Evolutionary conservation across 192 early-diverging fungal species (phyloP), one percentile per base, ranked within the genome.

Genomic region (Entomortierella beljakovae): DNA sequence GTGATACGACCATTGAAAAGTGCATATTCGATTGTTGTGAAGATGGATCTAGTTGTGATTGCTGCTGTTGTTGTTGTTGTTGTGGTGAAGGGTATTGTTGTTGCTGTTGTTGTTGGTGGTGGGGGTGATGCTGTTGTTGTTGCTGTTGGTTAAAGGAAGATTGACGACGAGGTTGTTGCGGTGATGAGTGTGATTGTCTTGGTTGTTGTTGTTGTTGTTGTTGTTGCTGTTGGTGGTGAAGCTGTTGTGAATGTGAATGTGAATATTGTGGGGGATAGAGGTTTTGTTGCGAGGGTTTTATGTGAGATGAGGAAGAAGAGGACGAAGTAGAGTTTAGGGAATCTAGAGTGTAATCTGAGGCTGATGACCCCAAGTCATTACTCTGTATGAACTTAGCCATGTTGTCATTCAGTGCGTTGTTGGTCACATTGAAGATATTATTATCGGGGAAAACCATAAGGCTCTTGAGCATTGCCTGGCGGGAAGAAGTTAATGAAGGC

Each of bases 341-440:
- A 87, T 82, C 88, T 87, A 91, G 80, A 87, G 88, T 53, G 89
- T 59, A 35, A 3, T 59, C 54, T 58, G 68, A 40, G 16, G 68
- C 57, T 70, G 68, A 70, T 20, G 68, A 37, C 35, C 37, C 22
- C 31, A 56, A 53, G 50, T 1, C 51, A 46, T 8, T 76, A 46
- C 22, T 2, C 56, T 77, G 73, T 13, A 63, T 63, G 18, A 68
- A 23, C 18, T 57, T 58, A 43, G 23, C 62, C 50, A 74, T 40
- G 64, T 60, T 66, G 49, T 74, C 71, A 28, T 66, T 51, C 57
- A 73, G 48, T 20, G 62, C 53, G 28, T 62, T 23, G 43, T 70
- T 58, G 25, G 65, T 64, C 35, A 69, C 73, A 77, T 69, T 56
- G 35, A 68, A 77, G 28, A 68, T 23, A 9, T 77, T 50, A 54